Base-by-base conservation (phyloP, 2,329 filamentous ascomycete genomes). In the Fusarium marasasianum region DNA sequence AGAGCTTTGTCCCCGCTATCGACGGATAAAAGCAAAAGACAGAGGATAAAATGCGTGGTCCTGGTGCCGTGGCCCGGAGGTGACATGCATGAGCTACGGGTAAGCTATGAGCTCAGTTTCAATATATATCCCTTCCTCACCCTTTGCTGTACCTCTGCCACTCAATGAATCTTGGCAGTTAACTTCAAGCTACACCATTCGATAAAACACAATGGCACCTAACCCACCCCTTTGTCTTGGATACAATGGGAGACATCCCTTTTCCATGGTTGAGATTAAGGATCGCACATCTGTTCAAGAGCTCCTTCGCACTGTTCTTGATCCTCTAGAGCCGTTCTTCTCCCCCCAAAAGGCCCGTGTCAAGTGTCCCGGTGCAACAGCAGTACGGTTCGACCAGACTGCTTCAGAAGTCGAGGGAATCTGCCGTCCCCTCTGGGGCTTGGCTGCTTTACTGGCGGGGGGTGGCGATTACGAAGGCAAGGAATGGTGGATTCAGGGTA, bases 391-490 rank as follows among this genome's bases (percentile, higher is more conserved):
- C 80, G 93, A 95, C 79, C 91, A 94, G 80, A 89, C 90, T 3
- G 93, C 92, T 14, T 92, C 93, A 4, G 92, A 95, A 78, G 88
- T 95, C 40, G 93, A 96, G 82, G 93, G 93, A 31, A 91, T 91
- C 78, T 92, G 91, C 50, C 89, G 93, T 4, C 93, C 93, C 1
- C 85, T 95, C 57, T 95, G 93, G 93, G 93, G 91, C 4, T 83
- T 95, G 24, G 91, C 91, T 7, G 90, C 91, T 22, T 84, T 95
- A 22, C 84, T 95, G 12, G 92, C 90, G 13, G 92, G 93, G 13
- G 90, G 89, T 11, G 91, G 90, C 57, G 83, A 88, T 44, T 95
- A 94, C 79, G 83, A 85, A 18, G 90, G 89, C 4, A 89, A 90
- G 3, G 83, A 89, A 61, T 89, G 89, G 81, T 81, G 92, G 89